Percentiles rank a stretch among this genome's conserved stretches.
Evolutionary conservation across 2,329 filamentous ascomycete species (phyloP).

Genomic region (Akanthomyces dipterigenus): DNA sequence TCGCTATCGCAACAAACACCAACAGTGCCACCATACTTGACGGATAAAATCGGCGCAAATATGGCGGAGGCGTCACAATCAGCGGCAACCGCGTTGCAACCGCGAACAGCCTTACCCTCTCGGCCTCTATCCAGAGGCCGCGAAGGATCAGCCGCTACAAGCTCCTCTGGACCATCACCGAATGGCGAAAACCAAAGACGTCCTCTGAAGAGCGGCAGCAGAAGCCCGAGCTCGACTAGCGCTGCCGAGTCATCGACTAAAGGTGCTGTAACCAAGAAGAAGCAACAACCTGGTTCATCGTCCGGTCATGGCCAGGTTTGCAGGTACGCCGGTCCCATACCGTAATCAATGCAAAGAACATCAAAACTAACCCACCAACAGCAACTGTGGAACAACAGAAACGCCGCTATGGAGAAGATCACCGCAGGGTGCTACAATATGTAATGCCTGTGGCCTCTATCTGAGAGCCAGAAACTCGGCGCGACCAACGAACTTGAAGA

Average conservation of each 20-base stretch:
- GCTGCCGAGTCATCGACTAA: constrained; percentile 15
- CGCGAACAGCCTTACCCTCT: constrained; percentile 32
- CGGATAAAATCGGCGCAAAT: not conserved
- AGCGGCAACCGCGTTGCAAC: constrained; percentile 21
- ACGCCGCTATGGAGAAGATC: constrained; percentile 94
- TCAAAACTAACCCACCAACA: constrained; percentile 30
- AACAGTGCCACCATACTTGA: not conserved
- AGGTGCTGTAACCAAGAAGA: constrained; percentile 5
- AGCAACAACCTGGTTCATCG: constrained; percentile 4
- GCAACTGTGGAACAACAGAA: constrained; percentile 90
- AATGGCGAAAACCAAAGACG: constrained; percentile 19
- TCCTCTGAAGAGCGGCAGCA: constrained; percentile 19
- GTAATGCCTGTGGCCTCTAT: constrained; percentile 95
- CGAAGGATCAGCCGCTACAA: constrained; percentile 15
- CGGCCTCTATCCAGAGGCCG: constrained; percentile 28
- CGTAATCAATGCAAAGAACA: not conserved
- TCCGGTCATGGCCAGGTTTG: constrained; percentile 11
- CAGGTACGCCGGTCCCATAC: constrained; percentile 1
- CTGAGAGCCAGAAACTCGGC: constrained; percentile 87
- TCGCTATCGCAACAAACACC: not conserved
- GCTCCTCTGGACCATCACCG: constrained; percentile 18
- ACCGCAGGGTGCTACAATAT: constrained; percentile 88
- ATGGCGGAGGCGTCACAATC: constrained; percentile 27
- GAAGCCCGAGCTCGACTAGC: constrained; percentile 21
- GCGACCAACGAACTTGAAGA: constrained; percentile 84